These are phyloP conservation scores for Jatropha curcas DNA, from an alignment of 345 rosid genomes.

Conservation along the genomic window DNA sequence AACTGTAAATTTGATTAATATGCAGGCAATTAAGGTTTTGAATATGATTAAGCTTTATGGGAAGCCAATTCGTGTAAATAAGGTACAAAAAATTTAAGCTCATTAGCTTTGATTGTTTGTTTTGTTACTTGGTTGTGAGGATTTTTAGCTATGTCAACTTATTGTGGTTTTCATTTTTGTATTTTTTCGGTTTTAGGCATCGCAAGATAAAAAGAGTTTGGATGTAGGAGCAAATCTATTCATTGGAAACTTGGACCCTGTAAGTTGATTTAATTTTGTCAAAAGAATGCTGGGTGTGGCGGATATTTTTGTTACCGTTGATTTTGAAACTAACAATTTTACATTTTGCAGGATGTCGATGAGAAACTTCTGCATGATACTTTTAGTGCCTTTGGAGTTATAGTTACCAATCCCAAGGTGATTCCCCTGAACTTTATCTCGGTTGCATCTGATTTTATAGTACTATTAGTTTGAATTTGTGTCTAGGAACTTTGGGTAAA, in stretches of 20 bases:
- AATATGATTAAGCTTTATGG: slow-evolving; percentile 97
- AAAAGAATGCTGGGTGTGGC: neutral
- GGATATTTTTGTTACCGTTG: neutral
- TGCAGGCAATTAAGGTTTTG: slow-evolving; percentile 92
- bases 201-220: slow-evolving; percentile 98
- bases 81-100: slow-evolving; percentile 44
- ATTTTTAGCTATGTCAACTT: neutral
- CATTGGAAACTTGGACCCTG: slow-evolving; percentile 96
- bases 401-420: slow-evolving; percentile 98
- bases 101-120: neutral
- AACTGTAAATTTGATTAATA: neutral
- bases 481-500: too few species aligned
- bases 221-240: slow-evolving; percentile 99
- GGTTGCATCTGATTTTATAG: neutral
- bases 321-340: neutral
- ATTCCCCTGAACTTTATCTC: neutral
- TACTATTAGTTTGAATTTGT: too few species aligned
- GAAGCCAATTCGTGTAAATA: slow-evolving; percentile 94
- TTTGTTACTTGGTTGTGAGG: neutral
- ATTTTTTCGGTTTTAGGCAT: slow-evolving; percentile 54
- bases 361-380: slow-evolving; percentile 96
- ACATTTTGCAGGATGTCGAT: slow-evolving; percentile 80
- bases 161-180: neutral
- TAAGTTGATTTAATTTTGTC: slow-evolving; percentile 37
- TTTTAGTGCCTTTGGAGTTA: slow-evolving; percentile 96